Percentiles rank a stretch among this genome's conserved stretches.
phyloP scores from a whole-genome alignment of 2,329 filamentous ascomycete species.

The Aureobasidium musti region DNA sequence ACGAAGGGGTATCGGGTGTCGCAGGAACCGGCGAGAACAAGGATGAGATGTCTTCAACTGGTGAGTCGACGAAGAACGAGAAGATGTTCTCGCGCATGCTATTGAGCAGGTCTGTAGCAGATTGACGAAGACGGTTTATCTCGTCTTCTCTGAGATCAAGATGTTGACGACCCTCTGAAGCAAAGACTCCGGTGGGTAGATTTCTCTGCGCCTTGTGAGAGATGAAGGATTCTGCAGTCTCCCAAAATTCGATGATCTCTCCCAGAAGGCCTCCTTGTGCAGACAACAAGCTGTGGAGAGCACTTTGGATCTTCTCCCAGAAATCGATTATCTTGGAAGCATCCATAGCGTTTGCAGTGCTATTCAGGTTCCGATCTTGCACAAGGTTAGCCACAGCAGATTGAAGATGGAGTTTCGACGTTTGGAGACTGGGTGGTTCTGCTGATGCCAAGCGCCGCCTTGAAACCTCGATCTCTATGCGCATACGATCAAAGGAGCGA shows the following conservation, averaged over 20 bases:
- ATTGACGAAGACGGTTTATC: slow-evolving; percentile 71
- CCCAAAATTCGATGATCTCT: slow-evolving; percentile 92
- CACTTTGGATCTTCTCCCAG: slow-evolving; percentile 84
- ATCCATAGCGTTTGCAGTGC: slow-evolving; percentile 63
- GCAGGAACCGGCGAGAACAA: slow-evolving; percentile 78
- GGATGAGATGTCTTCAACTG: slow-evolving; percentile 85
- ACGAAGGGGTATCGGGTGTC: slow-evolving; percentile 66
- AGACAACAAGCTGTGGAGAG: slow-evolving; percentile 73
- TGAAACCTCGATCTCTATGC: slow-evolving; percentile 88
- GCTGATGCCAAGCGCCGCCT: slow-evolving; percentile 74
- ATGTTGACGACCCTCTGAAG: slow-evolving; percentile 70
- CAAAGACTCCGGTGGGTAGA: slow-evolving; percentile 58
- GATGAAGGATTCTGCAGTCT: slow-evolving; percentile 86
- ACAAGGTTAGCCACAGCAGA: slow-evolving; percentile 62
- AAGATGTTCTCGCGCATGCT: slow-evolving; percentile 77
- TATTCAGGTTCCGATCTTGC: slow-evolving; percentile 36
- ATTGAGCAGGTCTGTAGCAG: slow-evolving; percentile 77
- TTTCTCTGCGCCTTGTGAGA: slow-evolving; percentile 78
- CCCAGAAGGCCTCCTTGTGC: slow-evolving; percentile 75
- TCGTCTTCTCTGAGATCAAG: slow-evolving; percentile 75
- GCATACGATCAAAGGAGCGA: slow-evolving; percentile 77
- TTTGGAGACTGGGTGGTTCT: slow-evolving; percentile 69
- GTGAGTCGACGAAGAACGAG: slow-evolving; percentile 82
- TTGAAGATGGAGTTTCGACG: slow-evolving; percentile 74
- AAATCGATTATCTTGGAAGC: slow-evolving; percentile 78